Conservation (phyloP, 352 stramenopile species). For the Albugo candida region DNA sequence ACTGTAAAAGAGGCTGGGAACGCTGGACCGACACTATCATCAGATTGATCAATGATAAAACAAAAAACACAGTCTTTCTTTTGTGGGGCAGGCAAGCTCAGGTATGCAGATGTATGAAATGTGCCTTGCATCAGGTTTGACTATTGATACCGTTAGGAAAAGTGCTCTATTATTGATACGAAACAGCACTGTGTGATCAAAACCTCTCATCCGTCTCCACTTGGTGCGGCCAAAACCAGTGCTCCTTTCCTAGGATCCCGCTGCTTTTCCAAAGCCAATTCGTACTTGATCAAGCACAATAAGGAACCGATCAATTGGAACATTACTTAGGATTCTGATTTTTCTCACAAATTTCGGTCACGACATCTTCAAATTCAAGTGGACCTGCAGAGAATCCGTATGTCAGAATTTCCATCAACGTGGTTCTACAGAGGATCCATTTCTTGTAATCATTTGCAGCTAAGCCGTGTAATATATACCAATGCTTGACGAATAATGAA, state of each 20-base stretch:
- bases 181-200: slow-evolving; percentile 70
- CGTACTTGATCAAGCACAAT: slow-evolving; percentile 45
- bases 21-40: slow-evolving; percentile 93
- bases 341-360: slow-evolving; percentile 20
- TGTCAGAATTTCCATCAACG: too few species aligned
- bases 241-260: slow-evolving; percentile 89
- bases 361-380: slow-evolving; percentile 80
- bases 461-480: too few species aligned
- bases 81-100: slow-evolving; percentile 96
- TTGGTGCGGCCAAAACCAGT: slow-evolving; percentile 91
- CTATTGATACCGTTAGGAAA: slow-evolving; percentile 14
- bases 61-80: slow-evolving; percentile 90
- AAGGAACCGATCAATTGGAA: slow-evolving; percentile 77
- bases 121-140: neutral
- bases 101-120: slow-evolving; percentile 4
- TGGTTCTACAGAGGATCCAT: too few species aligned
- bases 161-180: slow-evolving; percentile 52
- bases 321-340: slow-evolving; percentile 11
- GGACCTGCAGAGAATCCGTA: too few species aligned
- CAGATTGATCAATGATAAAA: slow-evolving; percentile 47
- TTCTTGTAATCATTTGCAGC: too few species aligned
- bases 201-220: slow-evolving; percentile 85
- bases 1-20: slow-evolving; percentile 95
- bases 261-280: slow-evolving; percentile 78
- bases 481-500: too few species aligned